A percentile compares a stretch with the other conserved stretches of the same genome.
These are phyloP conservation scores for Claviceps maximensis DNA, from an alignment of 2,329 filamentous ascomycete genomes.

Conservation along the genomic window DNA sequence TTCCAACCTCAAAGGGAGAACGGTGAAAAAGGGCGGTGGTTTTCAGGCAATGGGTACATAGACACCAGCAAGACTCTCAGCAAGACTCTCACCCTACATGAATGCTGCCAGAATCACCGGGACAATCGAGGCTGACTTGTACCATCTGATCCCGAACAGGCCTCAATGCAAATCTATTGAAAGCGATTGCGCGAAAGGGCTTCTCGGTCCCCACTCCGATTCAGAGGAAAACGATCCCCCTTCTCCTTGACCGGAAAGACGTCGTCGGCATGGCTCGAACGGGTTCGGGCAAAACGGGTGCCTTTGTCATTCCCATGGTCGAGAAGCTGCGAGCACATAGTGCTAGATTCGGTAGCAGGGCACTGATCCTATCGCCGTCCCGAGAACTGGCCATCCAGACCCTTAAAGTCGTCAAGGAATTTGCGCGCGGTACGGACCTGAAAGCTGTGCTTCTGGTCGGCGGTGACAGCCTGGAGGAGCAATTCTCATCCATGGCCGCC, in stretches of 20 bases:
- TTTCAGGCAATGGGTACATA: slow-evolving; percentile 80
- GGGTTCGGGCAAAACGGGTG: slow-evolving; percentile 96
- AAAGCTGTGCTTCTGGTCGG: slow-evolving; percentile 84
- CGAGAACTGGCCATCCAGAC: slow-evolving; percentile 92
- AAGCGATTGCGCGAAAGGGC: slow-evolving; percentile 85
- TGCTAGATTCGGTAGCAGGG: slow-evolving; percentile 71
- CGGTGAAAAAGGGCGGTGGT: slow-evolving; percentile 87
- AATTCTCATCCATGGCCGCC: slow-evolving; percentile 81
- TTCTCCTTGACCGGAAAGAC: slow-evolving; percentile 81
- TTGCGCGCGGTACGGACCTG: slow-evolving; percentile 79
- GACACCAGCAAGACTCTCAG: too few species aligned
- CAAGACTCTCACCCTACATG: too few species aligned
- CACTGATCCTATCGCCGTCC: slow-evolving; percentile 80
- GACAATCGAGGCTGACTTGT: background rate
- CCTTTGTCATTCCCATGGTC: slow-evolving; percentile 97
- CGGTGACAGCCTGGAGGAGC: slow-evolving; percentile 90
- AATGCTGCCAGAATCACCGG: background rate
- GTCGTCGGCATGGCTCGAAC: slow-evolving; percentile 98
- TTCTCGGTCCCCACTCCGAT: slow-evolving; percentile 96
- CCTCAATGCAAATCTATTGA: slow-evolving; percentile 68
- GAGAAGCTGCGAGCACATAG: slow-evolving; percentile 84
- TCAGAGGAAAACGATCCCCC: slow-evolving; percentile 88
- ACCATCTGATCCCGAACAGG: slow-evolving; percentile 26
- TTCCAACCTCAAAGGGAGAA: slow-evolving; percentile 68
- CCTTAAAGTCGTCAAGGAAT: slow-evolving; percentile 89